These are phyloP conservation scores for Torulaspora microellipsoides DNA, from an alignment of 805 yeast species.

Conservation along the genomic window DNA sequence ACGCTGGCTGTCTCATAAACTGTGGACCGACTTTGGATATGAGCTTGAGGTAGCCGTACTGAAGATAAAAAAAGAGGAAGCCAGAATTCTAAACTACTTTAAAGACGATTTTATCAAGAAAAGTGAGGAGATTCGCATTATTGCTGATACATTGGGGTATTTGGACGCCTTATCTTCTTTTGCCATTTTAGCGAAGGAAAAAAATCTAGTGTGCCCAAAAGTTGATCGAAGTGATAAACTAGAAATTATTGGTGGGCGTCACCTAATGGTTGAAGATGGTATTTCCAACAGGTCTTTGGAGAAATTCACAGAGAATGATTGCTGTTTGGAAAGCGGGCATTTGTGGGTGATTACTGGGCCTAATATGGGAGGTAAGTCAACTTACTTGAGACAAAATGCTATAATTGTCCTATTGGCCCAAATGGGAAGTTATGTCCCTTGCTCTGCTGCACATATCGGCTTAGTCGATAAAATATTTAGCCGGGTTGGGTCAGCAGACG, in stretches of 20 bases:
- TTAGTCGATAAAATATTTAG: conserved; percentile 75
- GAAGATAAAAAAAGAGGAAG: conserved; percentile 53
- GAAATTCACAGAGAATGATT: conserved; percentile 33
- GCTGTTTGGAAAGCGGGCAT: conserved; percentile 24
- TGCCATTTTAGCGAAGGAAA: conserved; percentile 65
- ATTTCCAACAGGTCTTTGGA: conserved; percentile 43
- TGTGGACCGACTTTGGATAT: conserved; percentile 53
- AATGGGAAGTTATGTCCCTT: conserved; percentile 71
- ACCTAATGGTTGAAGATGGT: conserved; percentile 80
- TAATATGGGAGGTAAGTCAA: conserved; percentile 83
- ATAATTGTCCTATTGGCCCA: conserved; percentile 65
- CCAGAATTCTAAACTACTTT: conserved; percentile 45
- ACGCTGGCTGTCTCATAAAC: conserved; percentile 41
- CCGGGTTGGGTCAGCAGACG: conserved; percentile 82
- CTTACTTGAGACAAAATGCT: conserved; percentile 70
- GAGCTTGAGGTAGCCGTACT: conserved; percentile 42
- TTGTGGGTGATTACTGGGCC: conserved; percentile 80
- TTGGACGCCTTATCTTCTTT: conserved; percentile 73
- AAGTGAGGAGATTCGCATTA: conserved; percentile 45
- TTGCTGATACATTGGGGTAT: conserved; percentile 52
- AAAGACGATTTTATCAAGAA: conserved; percentile 42
- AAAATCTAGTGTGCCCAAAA: conserved; percentile 59
- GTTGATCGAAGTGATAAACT: conserved; percentile 47
- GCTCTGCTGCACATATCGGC: conserved; percentile 57
- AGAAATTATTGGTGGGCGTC: conserved; percentile 65